Evolutionary conservation across 2,329 filamentous ascomycete species (phyloP).

Genomic region (Xylaria sp.): DNA sequence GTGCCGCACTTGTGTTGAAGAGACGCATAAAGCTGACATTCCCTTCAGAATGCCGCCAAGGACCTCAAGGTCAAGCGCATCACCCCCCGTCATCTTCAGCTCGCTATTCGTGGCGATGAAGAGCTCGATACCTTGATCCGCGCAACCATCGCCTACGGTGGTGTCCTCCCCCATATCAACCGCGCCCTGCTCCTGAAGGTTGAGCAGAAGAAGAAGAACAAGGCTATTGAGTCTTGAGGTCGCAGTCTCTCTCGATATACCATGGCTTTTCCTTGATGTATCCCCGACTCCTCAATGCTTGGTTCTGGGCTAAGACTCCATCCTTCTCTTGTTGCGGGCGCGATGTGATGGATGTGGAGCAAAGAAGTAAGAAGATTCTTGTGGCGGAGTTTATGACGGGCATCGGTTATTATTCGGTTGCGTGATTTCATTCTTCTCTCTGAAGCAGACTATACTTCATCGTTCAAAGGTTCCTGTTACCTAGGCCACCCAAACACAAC

Average conservation of each 20-base stretch:
- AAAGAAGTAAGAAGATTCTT: not conserved
- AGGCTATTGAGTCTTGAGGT: slow-evolving; percentile 42
- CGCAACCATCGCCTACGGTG: slow-evolving; percentile 95
- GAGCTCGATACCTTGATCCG: slow-evolving; percentile 96
- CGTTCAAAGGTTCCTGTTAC: not conserved
- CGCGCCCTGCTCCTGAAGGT: slow-evolving; percentile 92
- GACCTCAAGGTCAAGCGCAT: slow-evolving; percentile 99
- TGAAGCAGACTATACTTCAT: not conserved
- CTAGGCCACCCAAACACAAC: not conserved
- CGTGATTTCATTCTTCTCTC: slow-evolving; percentile 2
- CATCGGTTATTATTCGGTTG: slow-evolving; percentile 11
- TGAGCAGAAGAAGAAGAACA: slow-evolving; percentile 91
- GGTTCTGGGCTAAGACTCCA: slow-evolving; percentile 10
- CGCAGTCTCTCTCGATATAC: not conserved
- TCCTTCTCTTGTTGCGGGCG: slow-evolving; percentile 5
- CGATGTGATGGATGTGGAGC: slow-evolving; percentile 5
- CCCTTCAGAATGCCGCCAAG: slow-evolving; percentile 80
- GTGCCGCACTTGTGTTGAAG: not conserved
- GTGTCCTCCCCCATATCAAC: slow-evolving; percentile 98
- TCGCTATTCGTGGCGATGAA: slow-evolving; percentile 97
- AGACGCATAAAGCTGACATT: slow-evolving; percentile 17
- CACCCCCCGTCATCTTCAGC: slow-evolving; percentile 92
- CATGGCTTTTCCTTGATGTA: slow-evolving; percentile 7
- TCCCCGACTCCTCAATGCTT: slow-evolving; percentile 5
- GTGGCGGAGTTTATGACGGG: slow-evolving; percentile 9